Percentiles rank a stretch among this genome's conserved stretches.
These are phyloP conservation scores for Boehmeria nivea DNA, from an alignment of 306 rosid species.

Conservation along the genomic window DNA sequence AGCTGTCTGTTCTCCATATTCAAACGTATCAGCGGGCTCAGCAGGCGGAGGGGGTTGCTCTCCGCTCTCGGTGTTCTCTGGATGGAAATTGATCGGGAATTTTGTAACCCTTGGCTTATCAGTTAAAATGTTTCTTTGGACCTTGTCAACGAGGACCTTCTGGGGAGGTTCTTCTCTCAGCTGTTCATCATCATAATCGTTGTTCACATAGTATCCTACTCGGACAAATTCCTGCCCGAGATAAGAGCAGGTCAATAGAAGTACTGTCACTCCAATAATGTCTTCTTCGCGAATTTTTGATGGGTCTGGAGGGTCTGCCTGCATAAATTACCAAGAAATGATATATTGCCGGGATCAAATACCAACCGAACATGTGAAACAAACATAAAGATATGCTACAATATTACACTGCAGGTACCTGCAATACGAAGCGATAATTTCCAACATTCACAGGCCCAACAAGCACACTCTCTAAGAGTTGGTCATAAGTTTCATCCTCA, in stretches of 20 bases:
- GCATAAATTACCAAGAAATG: conserved; percentile 16
- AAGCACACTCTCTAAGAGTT: too few species aligned
- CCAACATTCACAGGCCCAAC: conserved; percentile 96
- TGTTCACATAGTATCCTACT: conserved; percentile 92
- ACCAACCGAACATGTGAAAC: not conserved
- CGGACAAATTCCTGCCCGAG: conserved; percentile 82
- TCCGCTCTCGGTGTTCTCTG: conserved; percentile 28
- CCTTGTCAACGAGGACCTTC: conserved; percentile 63
- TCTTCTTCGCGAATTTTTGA: conserved; percentile 94
- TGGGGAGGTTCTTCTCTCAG: conserved; percentile 83
- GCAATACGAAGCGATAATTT: conserved; percentile 79
- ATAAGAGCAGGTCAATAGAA: conserved; percentile 79
- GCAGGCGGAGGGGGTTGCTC: conserved; percentile 37
- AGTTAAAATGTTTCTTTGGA: conserved; percentile 82
- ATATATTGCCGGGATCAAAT: too few species aligned
- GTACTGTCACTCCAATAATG: conserved; percentile 80
- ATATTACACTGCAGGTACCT: conserved; percentile 39
- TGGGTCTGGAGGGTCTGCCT: conserved; percentile 95
- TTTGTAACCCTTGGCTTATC: conserved; percentile 93
- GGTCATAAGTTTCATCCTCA: conserved; percentile 91
- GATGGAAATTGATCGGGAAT: conserved; percentile 69
- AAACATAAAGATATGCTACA: not conserved
- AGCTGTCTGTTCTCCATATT: conserved; percentile 27
- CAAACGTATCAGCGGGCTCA: conserved; percentile 33
- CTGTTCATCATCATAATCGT: conserved; percentile 87